These are phyloP conservation scores for Colletotrichum tabaci DNA, from an alignment of 2,329 filamentous ascomycete genomes.

Conservation along the genomic window DNA sequence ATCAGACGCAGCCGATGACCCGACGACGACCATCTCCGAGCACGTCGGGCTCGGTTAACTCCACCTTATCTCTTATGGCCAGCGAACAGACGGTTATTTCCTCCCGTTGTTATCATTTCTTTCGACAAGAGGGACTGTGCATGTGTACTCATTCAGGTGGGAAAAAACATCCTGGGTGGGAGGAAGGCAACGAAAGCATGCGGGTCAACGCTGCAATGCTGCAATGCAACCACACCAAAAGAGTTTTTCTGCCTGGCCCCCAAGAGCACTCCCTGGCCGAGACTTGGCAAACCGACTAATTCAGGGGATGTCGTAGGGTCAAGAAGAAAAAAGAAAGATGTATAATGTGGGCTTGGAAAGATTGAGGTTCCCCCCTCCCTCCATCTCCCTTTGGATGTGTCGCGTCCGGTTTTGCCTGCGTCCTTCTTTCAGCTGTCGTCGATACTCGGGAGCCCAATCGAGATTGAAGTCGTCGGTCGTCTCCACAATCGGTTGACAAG, in stretches of 20 bases:
- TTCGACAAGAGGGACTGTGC: background rate
- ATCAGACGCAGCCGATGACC: constrained; percentile 26
- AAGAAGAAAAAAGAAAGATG: background rate
- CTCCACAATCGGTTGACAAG: constrained; percentile 35
- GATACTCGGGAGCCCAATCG: background rate
- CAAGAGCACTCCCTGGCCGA: background rate
- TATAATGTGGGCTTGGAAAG: constrained; percentile 1
- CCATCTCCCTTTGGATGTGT: no score
- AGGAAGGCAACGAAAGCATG: constrained; percentile 16
- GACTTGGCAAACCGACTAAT: background rate
- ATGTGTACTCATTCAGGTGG: constrained; percentile 3
- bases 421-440: background rate
- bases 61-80: background rate
- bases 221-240: constrained; percentile 36
- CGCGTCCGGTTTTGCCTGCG: background rate
- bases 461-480: constrained; percentile 25
- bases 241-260: constrained; percentile 14
- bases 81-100: background rate
- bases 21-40: background rate
- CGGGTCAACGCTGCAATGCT: constrained; percentile 37
- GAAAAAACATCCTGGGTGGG: constrained; percentile 1
- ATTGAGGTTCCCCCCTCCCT: no score
- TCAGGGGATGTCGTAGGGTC: background rate
- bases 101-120: no score
- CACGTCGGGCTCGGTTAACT: constrained; percentile 10